These are phyloP conservation scores for Lotmaria passim DNA, from an alignment of 208 protist genomes.

Conservation along the genomic window DNA sequence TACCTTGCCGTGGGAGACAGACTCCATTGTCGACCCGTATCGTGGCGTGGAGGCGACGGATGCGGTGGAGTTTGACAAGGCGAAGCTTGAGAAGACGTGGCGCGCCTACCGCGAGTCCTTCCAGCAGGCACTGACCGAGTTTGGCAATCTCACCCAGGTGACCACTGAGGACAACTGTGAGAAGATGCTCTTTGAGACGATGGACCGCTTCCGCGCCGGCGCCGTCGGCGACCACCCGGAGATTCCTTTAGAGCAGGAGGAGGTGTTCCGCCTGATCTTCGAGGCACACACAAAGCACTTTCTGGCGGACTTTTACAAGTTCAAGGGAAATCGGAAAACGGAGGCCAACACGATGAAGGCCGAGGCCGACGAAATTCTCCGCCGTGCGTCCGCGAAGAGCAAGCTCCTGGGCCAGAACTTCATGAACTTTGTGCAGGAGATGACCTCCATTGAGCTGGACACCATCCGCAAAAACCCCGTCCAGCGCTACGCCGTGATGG, in stretches of 20 bases:
- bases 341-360: slow-evolving; percentile 76
- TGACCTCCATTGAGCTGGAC: slow-evolving; percentile 88
- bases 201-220: slow-evolving; percentile 75
- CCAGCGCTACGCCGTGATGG: slow-evolving; percentile 81
- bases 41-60: slow-evolving; percentile 68
- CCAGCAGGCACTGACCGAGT: slow-evolving; percentile 84
- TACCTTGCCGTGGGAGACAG: slow-evolving; percentile 85
- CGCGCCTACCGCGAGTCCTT: slow-evolving; percentile 76
- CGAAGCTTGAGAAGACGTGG: slow-evolving; percentile 82
- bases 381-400: slow-evolving; percentile 78
- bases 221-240: slow-evolving; percentile 80
- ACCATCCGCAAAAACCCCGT: slow-evolving; percentile 88
- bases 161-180: slow-evolving; percentile 82
- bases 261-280: slow-evolving; percentile 80
- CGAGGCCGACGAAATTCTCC: slow-evolving; percentile 84
- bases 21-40: slow-evolving; percentile 87
- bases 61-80: slow-evolving; percentile 79
- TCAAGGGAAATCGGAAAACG: slow-evolving; percentile 71
- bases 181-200: slow-evolving; percentile 81
- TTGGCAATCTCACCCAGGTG: slow-evolving; percentile 82
- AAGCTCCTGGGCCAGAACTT: slow-evolving; percentile 86
- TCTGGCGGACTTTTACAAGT: slow-evolving; percentile 88
- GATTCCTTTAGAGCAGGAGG: slow-evolving; percentile 73
- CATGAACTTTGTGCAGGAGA: slow-evolving; percentile 92
- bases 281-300: slow-evolving; percentile 91